Base-by-base conservation (phyloP, 2,329 filamentous ascomycete species). In the Xylaria sp. region DNA sequence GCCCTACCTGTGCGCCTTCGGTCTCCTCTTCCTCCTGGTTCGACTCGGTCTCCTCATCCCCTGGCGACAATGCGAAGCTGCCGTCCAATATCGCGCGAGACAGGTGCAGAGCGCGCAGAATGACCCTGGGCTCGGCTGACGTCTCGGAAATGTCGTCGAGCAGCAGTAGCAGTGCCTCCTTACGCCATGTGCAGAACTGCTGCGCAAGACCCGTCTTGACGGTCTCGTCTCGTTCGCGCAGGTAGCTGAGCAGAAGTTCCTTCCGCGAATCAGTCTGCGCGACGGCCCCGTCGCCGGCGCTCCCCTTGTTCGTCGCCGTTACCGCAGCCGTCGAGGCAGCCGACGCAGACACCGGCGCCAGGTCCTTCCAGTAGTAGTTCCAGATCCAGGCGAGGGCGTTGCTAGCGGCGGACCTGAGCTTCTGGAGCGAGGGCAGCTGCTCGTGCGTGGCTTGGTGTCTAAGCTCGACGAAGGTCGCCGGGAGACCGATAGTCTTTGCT, bases 361-460 rank as follows among this genome's bases (percentile, higher is more conserved):
- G 71, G 49, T 81, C 76, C 68, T 74, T 76, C 92, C 92, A 97
- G 77, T 96, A 97, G 73, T 90, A 90, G 56, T 86, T 81, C 90
- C 91, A 96, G 55, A 97, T 86, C 92, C 92, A 97, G 50, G 80
- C 78, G 63, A 97, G 78, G 0, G 89, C 90, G 67, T 88, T 84
- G 63, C 80, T 76, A 1, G 88, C 84, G 1, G 89, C 89, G 42
- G 81, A 80, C 55, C 91, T 83, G 63, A 97, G 78, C 63, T 91
- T 86, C 9, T 83, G 80, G 56, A 96, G 78, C 1, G 87, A 86
- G 0, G 92, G 92, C 59, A 96, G 78, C 71, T 92, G 89, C 73
- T 95, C 90, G 73, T 97, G 92, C 47, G 92, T 95, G 49, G 90
- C 90, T 75, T 95, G 90, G 73, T 97, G 92, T 51, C 92, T 84